Evolutionary conservation across 176 grass and related monocot genomes (phyloP).

Genomic region (Alloteropsis semialata): DNA sequence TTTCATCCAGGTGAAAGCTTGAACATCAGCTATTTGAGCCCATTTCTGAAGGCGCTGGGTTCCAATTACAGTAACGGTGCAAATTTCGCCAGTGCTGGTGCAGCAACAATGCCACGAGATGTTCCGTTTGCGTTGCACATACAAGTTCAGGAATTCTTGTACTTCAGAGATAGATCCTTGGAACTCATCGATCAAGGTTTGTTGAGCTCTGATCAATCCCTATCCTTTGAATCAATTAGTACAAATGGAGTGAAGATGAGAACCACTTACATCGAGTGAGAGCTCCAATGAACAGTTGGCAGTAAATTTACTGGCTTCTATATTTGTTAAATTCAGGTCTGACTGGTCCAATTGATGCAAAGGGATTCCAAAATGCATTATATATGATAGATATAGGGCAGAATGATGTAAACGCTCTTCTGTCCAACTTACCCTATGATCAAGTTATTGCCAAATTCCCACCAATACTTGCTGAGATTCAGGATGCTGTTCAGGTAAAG

Average conservation of each 20-base stretch:
- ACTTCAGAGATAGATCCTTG: constrained; percentile 72
- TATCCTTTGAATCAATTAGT: not conserved
- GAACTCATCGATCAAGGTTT: constrained; percentile 60
- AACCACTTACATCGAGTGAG: not conserved
- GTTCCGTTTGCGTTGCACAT: constrained; percentile 54
- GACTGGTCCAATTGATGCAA: constrained; percentile 35
- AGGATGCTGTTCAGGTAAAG: constrained; percentile 60
- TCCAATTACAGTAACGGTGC: constrained; percentile 77
- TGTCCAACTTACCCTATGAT: constrained; percentile 38
- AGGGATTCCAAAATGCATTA: constrained; percentile 62
- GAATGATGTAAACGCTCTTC: constrained; percentile 66
- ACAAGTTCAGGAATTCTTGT: constrained; percentile 74
- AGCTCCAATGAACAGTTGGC: not conserved
- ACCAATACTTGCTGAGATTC: constrained; percentile 55
- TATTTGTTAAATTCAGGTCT: constrained; percentile 35
- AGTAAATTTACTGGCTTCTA: not conserved
- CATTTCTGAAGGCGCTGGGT: constrained; percentile 70
- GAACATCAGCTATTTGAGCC: constrained; percentile 73
- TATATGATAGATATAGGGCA: constrained; percentile 90
- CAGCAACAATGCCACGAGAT: constrained; percentile 46
- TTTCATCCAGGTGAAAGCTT: constrained; percentile 68
- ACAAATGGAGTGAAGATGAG: not conserved
- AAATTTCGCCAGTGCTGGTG: constrained; percentile 76
- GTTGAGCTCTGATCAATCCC: not conserved
- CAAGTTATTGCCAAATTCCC: constrained; percentile 57